Evolutionary conservation across 1,284 basidiomycete genomes (phyloP).

Genomic region (Malassezia caprae): DNA sequence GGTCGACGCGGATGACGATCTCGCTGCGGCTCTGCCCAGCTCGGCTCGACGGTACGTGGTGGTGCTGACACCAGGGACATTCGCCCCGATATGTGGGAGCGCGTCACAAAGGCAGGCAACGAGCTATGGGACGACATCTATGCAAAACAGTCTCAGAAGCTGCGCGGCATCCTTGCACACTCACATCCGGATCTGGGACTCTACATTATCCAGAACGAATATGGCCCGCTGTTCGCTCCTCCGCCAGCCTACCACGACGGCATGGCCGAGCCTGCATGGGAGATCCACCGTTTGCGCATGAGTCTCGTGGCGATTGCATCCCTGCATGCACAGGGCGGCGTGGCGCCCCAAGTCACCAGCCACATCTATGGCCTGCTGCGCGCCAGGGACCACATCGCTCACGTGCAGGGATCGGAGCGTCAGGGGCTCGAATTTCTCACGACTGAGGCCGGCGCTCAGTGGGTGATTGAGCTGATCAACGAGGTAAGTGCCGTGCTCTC

Average conservation of each 20-base stretch:
- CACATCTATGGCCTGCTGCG: slow-evolving; percentile 90
- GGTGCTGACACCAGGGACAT: slow-evolving; percentile 21
- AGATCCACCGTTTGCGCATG: slow-evolving; percentile 74
- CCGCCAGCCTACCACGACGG: slow-evolving; percentile 51
- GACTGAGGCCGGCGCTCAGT: slow-evolving; percentile 78
- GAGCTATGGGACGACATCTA: slow-evolving; percentile 76
- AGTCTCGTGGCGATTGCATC: slow-evolving; percentile 83
- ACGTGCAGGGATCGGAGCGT: slow-evolving; percentile 45
- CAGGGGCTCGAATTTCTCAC: slow-evolving; percentile 68
- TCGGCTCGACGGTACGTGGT: slow-evolving; percentile 30
- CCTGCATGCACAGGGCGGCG: slow-evolving; percentile 71
- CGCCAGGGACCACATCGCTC: slow-evolving; percentile 52
- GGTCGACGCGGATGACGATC: slow-evolving; percentile 36
- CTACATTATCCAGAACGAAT: slow-evolving; percentile 81
- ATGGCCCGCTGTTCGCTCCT: slow-evolving; percentile 72
- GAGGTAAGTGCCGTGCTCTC: slow-evolving; percentile 18
- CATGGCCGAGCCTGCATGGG: slow-evolving; percentile 48
- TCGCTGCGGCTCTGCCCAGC: slow-evolving; percentile 29
- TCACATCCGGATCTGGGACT: slow-evolving; percentile 60
- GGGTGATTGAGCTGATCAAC: slow-evolving; percentile 81
- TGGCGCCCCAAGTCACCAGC: slow-evolving; percentile 78
- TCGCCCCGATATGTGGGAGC: slow-evolving; percentile 19
- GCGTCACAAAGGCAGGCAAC: slow-evolving; percentile 31
- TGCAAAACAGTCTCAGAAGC: slow-evolving; percentile 74
- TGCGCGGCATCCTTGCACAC: slow-evolving; percentile 72